A percentile compares a stretch with the other conserved stretches of the same genome.
These are phyloP conservation scores for Magnusiomyces ingens DNA, from an alignment of 1,139 yeast genomes.

Conservation along the genomic window DNA sequence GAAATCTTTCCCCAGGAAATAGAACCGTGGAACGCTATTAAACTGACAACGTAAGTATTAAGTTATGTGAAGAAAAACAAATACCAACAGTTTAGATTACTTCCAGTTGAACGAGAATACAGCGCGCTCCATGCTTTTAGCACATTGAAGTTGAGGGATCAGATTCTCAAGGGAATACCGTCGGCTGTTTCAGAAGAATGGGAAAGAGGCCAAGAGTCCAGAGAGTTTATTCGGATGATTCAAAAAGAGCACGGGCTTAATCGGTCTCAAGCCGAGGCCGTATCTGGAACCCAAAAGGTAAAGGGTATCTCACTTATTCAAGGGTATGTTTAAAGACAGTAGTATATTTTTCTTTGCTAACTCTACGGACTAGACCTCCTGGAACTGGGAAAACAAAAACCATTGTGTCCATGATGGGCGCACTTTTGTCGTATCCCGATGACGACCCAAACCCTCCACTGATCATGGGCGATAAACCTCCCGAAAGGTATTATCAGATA, in stretches of 20 bases:
- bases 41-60: too few species aligned
- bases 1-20: too few species aligned
- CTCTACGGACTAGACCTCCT: background rate
- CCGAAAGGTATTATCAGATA: too few species aligned
- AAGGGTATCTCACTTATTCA: background rate
- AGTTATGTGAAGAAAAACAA: too few species aligned
- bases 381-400: conserved; percentile 1
- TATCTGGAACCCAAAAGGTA: background rate
- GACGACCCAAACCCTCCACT: background rate
- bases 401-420: background rate
- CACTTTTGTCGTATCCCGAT: background rate
- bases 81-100: background rate
- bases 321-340: background rate
- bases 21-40: too few species aligned
- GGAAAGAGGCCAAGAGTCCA: background rate
- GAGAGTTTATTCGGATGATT: background rate
- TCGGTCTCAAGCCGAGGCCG: background rate
- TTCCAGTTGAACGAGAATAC: background rate
- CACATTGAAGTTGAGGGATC: background rate
- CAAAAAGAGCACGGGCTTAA: background rate
- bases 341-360: background rate
- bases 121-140: background rate
- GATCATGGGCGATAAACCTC: too few species aligned
- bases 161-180: background rate
- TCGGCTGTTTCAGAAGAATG: background rate